These are phyloP conservation scores for Globisporangium acanthophoron DNA, from an alignment of 352 stramenopile genomes.

Conservation along the genomic window DNA sequence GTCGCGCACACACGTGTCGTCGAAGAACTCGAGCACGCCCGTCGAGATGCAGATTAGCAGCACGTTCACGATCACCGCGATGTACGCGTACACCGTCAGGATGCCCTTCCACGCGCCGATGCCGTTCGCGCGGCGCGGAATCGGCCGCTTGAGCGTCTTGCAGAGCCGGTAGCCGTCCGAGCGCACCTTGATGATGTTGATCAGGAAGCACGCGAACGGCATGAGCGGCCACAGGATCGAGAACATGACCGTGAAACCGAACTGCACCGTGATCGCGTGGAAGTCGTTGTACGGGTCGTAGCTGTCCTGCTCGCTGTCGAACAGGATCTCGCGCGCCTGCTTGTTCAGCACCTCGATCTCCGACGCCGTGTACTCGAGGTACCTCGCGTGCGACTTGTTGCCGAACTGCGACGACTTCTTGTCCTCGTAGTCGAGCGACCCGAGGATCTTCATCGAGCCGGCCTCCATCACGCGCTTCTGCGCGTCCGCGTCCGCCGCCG, in stretches of 20 bases:
- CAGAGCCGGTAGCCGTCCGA: slow-evolving; percentile 63
- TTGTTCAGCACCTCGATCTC: slow-evolving; percentile 66
- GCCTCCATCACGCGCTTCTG: slow-evolving; percentile 65
- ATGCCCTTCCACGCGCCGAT: slow-evolving; percentile 70
- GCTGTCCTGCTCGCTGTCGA: slow-evolving; percentile 64
- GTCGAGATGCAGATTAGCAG: slow-evolving; percentile 71
- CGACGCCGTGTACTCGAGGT: slow-evolving; percentile 51
- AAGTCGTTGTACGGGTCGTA: slow-evolving; percentile 80
- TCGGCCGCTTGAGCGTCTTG: slow-evolving; percentile 66
- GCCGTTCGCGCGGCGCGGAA: slow-evolving; percentile 62
- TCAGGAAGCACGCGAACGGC: slow-evolving; percentile 64
- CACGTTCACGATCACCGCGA: slow-evolving; percentile 67
- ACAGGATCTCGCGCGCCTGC: slow-evolving; percentile 62
- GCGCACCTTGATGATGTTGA: slow-evolving; percentile 66
- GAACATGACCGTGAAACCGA: slow-evolving; percentile 77
- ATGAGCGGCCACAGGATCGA: slow-evolving; percentile 75
- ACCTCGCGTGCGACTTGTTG: slow-evolving; percentile 62
- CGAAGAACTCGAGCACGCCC: slow-evolving; percentile 63
- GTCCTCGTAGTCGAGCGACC: slow-evolving; percentile 72
- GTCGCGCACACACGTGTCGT: slow-evolving; percentile 44
- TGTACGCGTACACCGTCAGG: slow-evolving; percentile 50
- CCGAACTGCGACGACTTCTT: slow-evolving; percentile 64
- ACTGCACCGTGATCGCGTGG: slow-evolving; percentile 66
- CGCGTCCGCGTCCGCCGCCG: slow-evolving; percentile 47
- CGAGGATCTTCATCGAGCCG: slow-evolving; percentile 78